Evolutionary conservation across 1,284 basidiomycete genomes (phyloP).

Genomic region (Singerocomus inundabilis): DNA sequence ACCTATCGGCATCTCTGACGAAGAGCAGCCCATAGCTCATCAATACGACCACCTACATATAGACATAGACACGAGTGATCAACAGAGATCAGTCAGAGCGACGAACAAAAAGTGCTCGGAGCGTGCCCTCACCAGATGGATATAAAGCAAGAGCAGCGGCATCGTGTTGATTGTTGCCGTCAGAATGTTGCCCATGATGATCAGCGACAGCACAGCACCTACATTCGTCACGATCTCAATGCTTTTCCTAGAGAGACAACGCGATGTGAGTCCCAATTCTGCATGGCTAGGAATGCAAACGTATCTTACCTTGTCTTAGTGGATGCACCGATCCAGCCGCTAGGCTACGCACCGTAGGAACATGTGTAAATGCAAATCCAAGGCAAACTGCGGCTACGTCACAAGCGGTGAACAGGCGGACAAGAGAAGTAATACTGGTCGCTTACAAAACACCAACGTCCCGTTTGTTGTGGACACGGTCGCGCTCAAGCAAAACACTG

Average conservation of each 20-base stretch:
- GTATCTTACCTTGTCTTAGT: constrained; percentile 31
- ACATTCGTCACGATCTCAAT: constrained; percentile 33
- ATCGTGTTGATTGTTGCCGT: constrained; percentile 16
- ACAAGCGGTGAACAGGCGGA: neutral
- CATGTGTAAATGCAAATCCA: constrained; percentile 20
- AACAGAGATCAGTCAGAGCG: too few relatives aligned
- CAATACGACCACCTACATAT: constrained; percentile 13
- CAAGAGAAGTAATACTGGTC: rapidly evolving
- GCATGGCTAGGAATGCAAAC: too few relatives aligned
- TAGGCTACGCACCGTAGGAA: constrained; percentile 29
- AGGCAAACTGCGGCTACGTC: constrained; percentile 16
- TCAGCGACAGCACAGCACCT: constrained; percentile 26
- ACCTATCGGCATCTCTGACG: constrained; percentile 22
- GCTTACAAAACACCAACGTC: too few relatives aligned
- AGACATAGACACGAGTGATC: neutral
- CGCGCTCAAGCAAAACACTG: constrained; percentile 17
- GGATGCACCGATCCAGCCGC: constrained; percentile 34
- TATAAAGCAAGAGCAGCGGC: constrained; percentile 22
- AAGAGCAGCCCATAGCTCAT: constrained; percentile 15
- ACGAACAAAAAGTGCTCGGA: too few relatives aligned
- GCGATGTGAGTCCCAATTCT: neutral
- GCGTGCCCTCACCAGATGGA: constrained; percentile 23
- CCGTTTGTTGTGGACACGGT: constrained; percentile 11
- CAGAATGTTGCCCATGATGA: constrained; percentile 27
- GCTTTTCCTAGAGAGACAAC: constrained; percentile 30